Conservation (phyloP, 2,329 filamentous ascomycete species). For the Grosmannia huntii region DNA sequence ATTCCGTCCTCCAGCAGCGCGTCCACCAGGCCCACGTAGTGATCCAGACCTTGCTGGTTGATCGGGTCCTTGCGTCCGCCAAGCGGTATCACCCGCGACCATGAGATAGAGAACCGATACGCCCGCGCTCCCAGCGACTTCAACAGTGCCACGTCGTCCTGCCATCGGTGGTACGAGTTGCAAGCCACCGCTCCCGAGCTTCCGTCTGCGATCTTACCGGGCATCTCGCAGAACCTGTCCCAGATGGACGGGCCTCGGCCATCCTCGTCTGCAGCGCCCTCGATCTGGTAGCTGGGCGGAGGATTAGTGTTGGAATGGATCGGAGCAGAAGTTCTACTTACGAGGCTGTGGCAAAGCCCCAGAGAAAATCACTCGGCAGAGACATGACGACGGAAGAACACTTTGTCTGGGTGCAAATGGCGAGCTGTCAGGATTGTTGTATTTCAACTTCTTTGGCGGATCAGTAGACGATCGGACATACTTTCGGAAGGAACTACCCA, state of each 20-base stretch:
- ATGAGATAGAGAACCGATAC: constrained; percentile 79
- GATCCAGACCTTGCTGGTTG: constrained; percentile 64
- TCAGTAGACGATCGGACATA: too few relatives aligned
- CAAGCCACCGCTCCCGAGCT: constrained; percentile 66
- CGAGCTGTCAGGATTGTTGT: too few relatives aligned
- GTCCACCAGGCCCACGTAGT: constrained; percentile 69
- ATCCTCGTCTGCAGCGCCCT: constrained; percentile 62
- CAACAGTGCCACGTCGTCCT: constrained; percentile 64
- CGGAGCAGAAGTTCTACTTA: constrained; percentile 24
- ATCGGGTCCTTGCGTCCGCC: constrained; percentile 71
- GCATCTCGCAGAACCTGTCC: constrained; percentile 75
- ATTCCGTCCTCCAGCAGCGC: constrained; percentile 66
- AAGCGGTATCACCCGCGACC: constrained; percentile 75
- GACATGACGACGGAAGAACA: too few relatives aligned
- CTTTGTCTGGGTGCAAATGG: too few relatives aligned
- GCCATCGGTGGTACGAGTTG: constrained; percentile 73
- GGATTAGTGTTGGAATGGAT: background rate
- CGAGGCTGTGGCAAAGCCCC: constrained; percentile 72
- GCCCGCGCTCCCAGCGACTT: constrained; percentile 59
- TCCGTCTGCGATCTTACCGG: constrained; percentile 72
- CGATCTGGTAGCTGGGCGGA: constrained; percentile 64
- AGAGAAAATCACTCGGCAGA: constrained; percentile 58
- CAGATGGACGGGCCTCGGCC: constrained; percentile 75
- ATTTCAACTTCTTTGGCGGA: too few relatives aligned
- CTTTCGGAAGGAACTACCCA: too few relatives aligned